Evolutionary conservation across 805 yeast genomes (phyloP).

Genomic region (Pichia nakasei): DNA sequence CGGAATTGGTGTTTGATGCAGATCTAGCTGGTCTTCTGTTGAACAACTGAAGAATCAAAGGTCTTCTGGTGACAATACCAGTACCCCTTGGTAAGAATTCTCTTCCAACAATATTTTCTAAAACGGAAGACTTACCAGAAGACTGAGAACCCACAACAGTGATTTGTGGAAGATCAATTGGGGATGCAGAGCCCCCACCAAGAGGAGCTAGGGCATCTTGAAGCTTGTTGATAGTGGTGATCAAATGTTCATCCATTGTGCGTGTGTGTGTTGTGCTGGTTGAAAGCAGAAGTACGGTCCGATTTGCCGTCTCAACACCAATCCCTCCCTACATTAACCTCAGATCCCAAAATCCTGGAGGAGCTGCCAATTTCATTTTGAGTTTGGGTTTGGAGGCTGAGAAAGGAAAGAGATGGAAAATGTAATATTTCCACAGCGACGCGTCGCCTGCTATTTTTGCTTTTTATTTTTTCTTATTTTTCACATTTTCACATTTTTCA

Average conservation of each 20-base stretch:
- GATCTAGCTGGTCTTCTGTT: slow-evolving; percentile 42
- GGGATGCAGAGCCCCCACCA: slow-evolving; percentile 84
- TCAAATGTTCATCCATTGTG: slow-evolving; percentile 65
- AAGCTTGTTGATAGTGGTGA: slow-evolving; percentile 78
- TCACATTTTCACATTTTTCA: too few relatives aligned
- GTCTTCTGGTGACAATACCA: slow-evolving; percentile 88
- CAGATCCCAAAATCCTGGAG: too few relatives aligned
- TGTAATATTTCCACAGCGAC: too few relatives aligned
- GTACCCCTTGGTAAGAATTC: slow-evolving; percentile 90
- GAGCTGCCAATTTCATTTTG: too few relatives aligned
- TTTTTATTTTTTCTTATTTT: too few relatives aligned
- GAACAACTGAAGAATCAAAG: slow-evolving; percentile 72
- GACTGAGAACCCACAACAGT: slow-evolving; percentile 95
- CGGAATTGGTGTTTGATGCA: slow-evolving; percentile 16
- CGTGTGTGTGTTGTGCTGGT: too few relatives aligned
- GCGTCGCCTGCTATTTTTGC: too few relatives aligned
- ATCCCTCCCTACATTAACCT: too few relatives aligned
- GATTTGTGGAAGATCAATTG: slow-evolving; percentile 87
- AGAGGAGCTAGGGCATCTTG: slow-evolving; percentile 97
- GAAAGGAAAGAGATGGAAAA: too few relatives aligned
- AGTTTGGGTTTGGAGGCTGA: too few relatives aligned
- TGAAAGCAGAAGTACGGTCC: too few relatives aligned
- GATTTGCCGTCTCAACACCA: too few relatives aligned
- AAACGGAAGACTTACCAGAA: slow-evolving; percentile 79
- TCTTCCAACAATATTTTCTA: slow-evolving; percentile 85